Percentiles rank a stretch among this genome's conserved stretches.
Conservation (phyloP, 148 eudicot species). For the Arctostaphylos glauca region DNA sequence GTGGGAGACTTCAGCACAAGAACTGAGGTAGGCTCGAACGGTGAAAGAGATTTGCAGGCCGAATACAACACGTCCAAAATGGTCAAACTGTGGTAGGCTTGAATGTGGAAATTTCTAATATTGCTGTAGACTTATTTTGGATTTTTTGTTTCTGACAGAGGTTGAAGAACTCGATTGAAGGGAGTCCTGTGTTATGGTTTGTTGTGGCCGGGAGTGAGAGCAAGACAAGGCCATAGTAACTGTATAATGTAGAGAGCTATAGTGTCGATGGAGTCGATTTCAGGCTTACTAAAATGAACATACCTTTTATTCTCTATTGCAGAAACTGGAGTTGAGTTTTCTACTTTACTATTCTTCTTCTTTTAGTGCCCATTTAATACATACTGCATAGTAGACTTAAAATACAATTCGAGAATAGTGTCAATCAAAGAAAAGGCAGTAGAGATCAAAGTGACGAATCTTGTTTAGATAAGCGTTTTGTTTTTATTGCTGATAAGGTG, state of each 20-base stretch:
- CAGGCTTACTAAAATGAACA: not conserved
- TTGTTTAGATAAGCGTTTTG: too few relatives aligned
- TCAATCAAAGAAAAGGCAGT: too few relatives aligned
- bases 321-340: too few relatives aligned
- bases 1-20: slow-evolving; percentile 94
- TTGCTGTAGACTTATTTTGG: not conserved
- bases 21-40: slow-evolving; percentile 44
- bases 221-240: not conserved
- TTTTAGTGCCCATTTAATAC: too few relatives aligned
- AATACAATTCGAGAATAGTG: too few relatives aligned
- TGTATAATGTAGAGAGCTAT: not conserved
- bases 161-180: not conserved
- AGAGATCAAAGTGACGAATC: too few relatives aligned
- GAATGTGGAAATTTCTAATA: not conserved
- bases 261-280: not conserved
- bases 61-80: not conserved
- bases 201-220: not conserved
- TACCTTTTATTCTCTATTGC: too few relatives aligned
- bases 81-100: too few relatives aligned
- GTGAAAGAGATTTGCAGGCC: not conserved
- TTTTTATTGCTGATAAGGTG: too few relatives aligned
- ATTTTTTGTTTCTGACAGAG: not conserved
- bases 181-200: not conserved
- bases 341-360: too few relatives aligned
- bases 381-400: too few relatives aligned